Evolutionary conservation across 108 stramenopile genomes (phyloP).

Genomic region (Cyclostephanos invisitatus): DNA sequence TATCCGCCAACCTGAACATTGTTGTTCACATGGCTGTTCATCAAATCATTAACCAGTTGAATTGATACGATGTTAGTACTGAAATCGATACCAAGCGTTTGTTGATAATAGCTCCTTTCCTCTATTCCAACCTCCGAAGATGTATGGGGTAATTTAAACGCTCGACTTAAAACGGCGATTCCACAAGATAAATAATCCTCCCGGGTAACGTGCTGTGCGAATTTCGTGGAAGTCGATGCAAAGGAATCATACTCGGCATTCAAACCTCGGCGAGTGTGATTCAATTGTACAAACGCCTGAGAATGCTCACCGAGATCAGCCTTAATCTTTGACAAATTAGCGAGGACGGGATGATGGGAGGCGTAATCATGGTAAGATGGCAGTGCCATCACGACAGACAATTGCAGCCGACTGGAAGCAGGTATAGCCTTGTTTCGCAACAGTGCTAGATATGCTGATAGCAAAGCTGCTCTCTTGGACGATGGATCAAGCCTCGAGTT

Average conservation of each 20-base stretch:
- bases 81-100: conserved; percentile 14
- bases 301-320: conserved; percentile 12
- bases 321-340: conserved; percentile 7
- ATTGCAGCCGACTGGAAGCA: background rate
- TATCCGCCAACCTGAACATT: conserved; percentile 23
- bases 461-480: background rate
- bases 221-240: conserved; percentile 13
- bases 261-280: conserved; percentile 13
- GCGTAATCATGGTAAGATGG: conserved; percentile 4
- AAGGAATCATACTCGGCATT: conserved; percentile 21
- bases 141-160: conserved; percentile 15
- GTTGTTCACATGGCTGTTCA: conserved; percentile 19
- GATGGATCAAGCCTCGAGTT: background rate
- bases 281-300: conserved; percentile 1
- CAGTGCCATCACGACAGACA: background rate
- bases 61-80: conserved; percentile 12
- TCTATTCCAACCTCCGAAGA: conserved; percentile 6
- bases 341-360: conserved; percentile 14
- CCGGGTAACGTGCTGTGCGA: conserved; percentile 7
- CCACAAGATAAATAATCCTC: conserved; percentile 21
- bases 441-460: background rate
- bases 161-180: conserved; percentile 18
- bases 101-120: conserved; percentile 1
- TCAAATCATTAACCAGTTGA: conserved; percentile 17
- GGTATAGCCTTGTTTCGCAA: conserved; percentile 2